A percentile compares a stretch with the other conserved stretches of the same genome.
Conservation (phyloP, 306 rosid genomes). For the Arachis stenosperma region DNA sequence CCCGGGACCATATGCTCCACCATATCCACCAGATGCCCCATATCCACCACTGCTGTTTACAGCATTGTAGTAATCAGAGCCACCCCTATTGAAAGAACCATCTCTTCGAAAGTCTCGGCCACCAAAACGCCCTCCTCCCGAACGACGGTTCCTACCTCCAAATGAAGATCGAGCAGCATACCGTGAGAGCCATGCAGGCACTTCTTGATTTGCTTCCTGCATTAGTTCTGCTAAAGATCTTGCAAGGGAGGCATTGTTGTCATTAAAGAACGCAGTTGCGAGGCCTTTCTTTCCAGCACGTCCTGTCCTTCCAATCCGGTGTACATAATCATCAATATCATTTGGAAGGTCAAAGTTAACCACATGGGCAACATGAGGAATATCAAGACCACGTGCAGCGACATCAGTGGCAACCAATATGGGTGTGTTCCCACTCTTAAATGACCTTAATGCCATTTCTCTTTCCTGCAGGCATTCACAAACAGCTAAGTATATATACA, state of each 20-base stretch:
- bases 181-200: slow-evolving; percentile 83
- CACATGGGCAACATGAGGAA: slow-evolving; percentile 89
- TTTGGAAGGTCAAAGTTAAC: slow-evolving; percentile 92
- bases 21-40: slow-evolving; percentile 64
- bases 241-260: slow-evolving; percentile 73
- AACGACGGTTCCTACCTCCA: slow-evolving; percentile 80
- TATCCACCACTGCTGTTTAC: slow-evolving; percentile 64
- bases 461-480: slow-evolving; percentile 70
- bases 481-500: slow-evolving; percentile 1
- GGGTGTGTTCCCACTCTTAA: slow-evolving; percentile 84
- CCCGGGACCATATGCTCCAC: slow-evolving; percentile 75
- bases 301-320: slow-evolving; percentile 92
- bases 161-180: slow-evolving; percentile 70
- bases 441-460: slow-evolving; percentile 75
- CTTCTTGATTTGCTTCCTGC: slow-evolving; percentile 90
- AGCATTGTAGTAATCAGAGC: slow-evolving; percentile 67
- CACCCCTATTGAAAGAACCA: slow-evolving; percentile 57
- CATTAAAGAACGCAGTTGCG: slow-evolving; percentile 90
- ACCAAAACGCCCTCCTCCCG: slow-evolving; percentile 89
- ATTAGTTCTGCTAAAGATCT: slow-evolving; percentile 76
- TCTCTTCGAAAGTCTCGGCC: slow-evolving; percentile 87
- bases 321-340: slow-evolving; percentile 92
- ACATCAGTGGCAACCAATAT: slow-evolving; percentile 95
- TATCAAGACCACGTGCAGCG: slow-evolving; percentile 94
- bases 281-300: slow-evolving; percentile 89